Evolutionary conservation across 345 rosid genomes (phyloP).

Genomic region (Lenwebbia sp.): DNA sequence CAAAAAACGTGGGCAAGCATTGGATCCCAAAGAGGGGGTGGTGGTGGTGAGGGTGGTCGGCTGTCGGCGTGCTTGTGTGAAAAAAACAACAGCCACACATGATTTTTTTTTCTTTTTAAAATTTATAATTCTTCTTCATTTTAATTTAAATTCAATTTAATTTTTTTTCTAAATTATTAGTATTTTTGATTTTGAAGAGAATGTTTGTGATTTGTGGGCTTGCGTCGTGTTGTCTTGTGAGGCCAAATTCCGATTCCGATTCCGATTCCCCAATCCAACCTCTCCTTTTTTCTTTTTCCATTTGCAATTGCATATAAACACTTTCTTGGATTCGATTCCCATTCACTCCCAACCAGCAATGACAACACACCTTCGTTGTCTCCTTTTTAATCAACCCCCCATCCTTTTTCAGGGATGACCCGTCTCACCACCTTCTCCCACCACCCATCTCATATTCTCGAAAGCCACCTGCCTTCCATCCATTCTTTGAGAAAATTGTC

Average conservation of each 20-base stretch:
- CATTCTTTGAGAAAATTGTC: too few species aligned
- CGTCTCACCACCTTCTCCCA: background rate
- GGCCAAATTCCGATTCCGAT: background rate
- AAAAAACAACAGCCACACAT: background rate
- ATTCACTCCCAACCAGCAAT: background rate
- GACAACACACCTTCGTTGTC: background rate
- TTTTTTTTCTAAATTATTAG: too few species aligned
- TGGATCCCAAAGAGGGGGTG: background rate
- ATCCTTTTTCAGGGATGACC: background rate
- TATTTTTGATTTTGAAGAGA: background rate
- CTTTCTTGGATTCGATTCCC: background rate
- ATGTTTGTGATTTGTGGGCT: background rate
- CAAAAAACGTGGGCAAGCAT: background rate
- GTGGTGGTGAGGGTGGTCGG: too few species aligned
- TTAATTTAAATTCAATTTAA: background rate
- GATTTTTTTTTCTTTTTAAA: background rate
- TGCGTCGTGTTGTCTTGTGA: background rate
- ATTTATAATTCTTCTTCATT: rapidly evolving
- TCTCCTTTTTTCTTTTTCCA: background rate
- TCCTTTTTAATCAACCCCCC: background rate
- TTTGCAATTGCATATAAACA: background rate
- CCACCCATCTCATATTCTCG: background rate
- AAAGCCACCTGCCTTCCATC: background rate
- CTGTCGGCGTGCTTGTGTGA: background rate
- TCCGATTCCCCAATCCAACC: background rate